Percentiles rank a stretch among this genome's conserved stretches.
These are phyloP conservation scores for Trametes sp. DNA, from an alignment of 1,284 basidiomycete genomes.

Conservation along the genomic window DNA sequence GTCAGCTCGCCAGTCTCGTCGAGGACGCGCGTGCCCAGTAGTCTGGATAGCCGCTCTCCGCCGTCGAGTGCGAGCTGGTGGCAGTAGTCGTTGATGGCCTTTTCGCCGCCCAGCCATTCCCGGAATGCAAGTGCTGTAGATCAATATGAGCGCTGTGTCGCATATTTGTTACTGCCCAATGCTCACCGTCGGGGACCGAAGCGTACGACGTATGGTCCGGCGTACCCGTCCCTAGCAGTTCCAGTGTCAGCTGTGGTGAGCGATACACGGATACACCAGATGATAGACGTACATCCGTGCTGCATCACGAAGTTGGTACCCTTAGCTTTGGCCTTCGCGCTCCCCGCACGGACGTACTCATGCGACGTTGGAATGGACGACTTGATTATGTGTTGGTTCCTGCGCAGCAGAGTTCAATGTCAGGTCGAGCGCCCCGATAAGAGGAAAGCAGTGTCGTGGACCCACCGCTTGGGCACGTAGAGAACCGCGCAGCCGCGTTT, in stretches of 20 bases:
- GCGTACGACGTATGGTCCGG: slow-evolving; percentile 64
- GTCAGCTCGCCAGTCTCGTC: slow-evolving; percentile 68
- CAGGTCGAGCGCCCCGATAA: background rate
- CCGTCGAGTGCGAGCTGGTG: slow-evolving; percentile 78
- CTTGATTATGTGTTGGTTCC: slow-evolving; percentile 82
- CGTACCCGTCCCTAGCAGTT: slow-evolving; percentile 72
- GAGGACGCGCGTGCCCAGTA: slow-evolving; percentile 73
- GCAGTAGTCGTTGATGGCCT: slow-evolving; percentile 81
- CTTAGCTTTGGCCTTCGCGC: slow-evolving; percentile 29
- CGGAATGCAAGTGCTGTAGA: slow-evolving; percentile 78
- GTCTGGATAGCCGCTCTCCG: slow-evolving; percentile 67
- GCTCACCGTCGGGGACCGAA: slow-evolving; percentile 60
- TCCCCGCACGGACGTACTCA: slow-evolving; percentile 56
- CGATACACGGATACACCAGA: background rate
- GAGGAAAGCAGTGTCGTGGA: background rate
- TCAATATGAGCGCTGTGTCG: background rate
- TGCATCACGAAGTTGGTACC: slow-evolving; percentile 61
- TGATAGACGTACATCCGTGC: slow-evolving; percentile 59
- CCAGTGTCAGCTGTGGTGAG: background rate
- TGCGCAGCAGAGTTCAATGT: slow-evolving; percentile 35
- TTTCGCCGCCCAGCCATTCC: slow-evolving; percentile 84
- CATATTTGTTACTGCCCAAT: background rate
- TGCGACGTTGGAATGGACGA: slow-evolving; percentile 79
- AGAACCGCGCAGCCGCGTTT: slow-evolving; percentile 78
- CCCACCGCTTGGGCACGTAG: slow-evolving; percentile 79